These are phyloP conservation scores for Lentinula detonsa DNA, from an alignment of 768 basidiomycete genomes.

Conservation along the genomic window DNA sequence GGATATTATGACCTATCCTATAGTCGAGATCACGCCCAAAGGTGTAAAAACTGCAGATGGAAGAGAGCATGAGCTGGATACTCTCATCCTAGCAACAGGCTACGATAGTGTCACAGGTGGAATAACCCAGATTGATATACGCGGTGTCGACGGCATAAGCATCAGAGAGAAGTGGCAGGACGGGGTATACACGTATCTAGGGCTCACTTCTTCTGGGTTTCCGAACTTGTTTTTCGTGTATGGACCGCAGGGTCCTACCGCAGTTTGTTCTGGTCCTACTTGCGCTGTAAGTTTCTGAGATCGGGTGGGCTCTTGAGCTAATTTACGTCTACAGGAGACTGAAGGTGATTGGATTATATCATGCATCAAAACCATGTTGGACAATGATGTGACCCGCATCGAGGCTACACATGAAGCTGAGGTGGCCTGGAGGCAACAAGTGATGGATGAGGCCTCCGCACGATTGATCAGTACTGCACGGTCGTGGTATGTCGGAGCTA, in stretches of 20 bases:
- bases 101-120: constrained; percentile 20
- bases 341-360: constrained; percentile 14
- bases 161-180: constrained; percentile 19
- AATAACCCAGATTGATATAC: constrained; percentile 18
- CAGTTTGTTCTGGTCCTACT: constrained; percentile 9
- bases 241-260: constrained; percentile 16
- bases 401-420: constrained; percentile 8
- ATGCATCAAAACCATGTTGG: constrained; percentile 9
- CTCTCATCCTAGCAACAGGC: constrained; percentile 17
- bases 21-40: constrained; percentile 15
- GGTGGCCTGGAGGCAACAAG: constrained; percentile 2
- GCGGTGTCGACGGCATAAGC: constrained; percentile 12
- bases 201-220: constrained; percentile 14
- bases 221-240: constrained; percentile 21
- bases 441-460: neutral
- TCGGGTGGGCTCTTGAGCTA: neutral
- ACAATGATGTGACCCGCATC: constrained; percentile 1
- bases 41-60: constrained; percentile 17
- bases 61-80: constrained; percentile 16
- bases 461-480: constrained; percentile 11
- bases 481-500: constrained; percentile 21
- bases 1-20: constrained; percentile 16
- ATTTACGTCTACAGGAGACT: constrained; percentile 8
- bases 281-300: neutral
- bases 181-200: constrained; percentile 18